phyloP scores from a whole-genome alignment of 257 asterid genomes.

The Catharanthus roseus region DNA sequence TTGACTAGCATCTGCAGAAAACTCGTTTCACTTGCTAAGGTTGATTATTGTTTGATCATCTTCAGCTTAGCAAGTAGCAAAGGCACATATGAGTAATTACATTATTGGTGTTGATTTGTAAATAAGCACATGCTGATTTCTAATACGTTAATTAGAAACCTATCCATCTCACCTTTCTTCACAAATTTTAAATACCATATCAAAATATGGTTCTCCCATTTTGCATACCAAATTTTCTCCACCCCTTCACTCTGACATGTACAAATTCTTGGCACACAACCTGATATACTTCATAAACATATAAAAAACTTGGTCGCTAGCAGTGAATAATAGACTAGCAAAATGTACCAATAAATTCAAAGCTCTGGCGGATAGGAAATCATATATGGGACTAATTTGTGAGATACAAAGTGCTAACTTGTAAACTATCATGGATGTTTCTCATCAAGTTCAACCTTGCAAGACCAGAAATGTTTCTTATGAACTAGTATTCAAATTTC shows the following conservation, averaged over 20 bases:
- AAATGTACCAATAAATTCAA: neutral
- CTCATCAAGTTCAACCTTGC: neutral
- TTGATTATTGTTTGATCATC: neutral
- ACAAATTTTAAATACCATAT: neutral
- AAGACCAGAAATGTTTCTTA: neutral
- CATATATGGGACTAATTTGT: neutral
- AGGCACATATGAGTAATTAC: neutral
- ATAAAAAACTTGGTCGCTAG: neutral
- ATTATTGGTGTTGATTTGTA: neutral
- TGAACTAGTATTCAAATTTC: neutral
- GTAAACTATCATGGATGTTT: neutral
- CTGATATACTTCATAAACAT: neutral
- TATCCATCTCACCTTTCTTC: neutral
- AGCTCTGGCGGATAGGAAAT: neutral
- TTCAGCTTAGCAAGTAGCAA: neutral
- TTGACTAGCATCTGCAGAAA: neutral
- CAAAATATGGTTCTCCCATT: neutral
- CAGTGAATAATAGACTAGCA: neutral
- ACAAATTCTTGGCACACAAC: neutral
- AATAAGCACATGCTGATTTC: neutral
- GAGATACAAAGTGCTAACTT: neutral
- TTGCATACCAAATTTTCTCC: neutral
- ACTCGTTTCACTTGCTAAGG: neutral
- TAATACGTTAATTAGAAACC: too few relatives aligned
- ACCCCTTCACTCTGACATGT: neutral